Evolutionary conservation across 75 land plant species (phyloP), one percentile per base, ranked within the genome.

Genomic region (Adiantum capillusveneris): DNA sequence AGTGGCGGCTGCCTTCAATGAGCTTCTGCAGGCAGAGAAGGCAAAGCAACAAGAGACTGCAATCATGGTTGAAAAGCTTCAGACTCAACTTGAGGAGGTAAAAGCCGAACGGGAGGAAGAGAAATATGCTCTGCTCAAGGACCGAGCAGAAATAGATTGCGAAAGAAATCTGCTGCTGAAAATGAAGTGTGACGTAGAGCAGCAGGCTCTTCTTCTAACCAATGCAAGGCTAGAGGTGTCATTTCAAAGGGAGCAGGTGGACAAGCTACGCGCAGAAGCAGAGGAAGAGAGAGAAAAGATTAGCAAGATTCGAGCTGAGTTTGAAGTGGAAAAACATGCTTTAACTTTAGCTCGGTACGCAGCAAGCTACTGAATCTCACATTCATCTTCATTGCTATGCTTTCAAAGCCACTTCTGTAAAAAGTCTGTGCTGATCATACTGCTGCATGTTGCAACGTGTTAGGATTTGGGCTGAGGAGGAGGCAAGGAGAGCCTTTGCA

Each of bases 401-500:
- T 34, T 34, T 9, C 37, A 34, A 9, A 5, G 9, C 37, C 37
- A n/a, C n/a, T n/a, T n/a, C n/a, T n/a, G n/a, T n/a, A n/a, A n/a
- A n/a, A n/a, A n/a, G n/a, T n/a, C n/a, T n/a, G n/a, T n/a, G n/a
- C n/a, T n/a, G n/a, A n/a, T n/a, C n/a, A n/a, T n/a, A n/a, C n/a
- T n/a, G n/a, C n/a, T n/a, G n/a, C n/a, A n/a, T n/a, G n/a, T 36
- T 13, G n/a, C 1, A 62, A 1, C 28, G 19, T 20, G 12, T 16
- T 64, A 84, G 84, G 76, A 54, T 82, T 14, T 94, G 96, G 90
- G 98, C 93, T 56, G 98, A 94, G 59, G 96, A 94, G 48, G 99
- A 90, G 54, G 91, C 96, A 19, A 80, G 74, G 60, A 70, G 75
- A 59, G 88, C 88, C 28, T 79, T 81, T 21, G 96, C 75, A 41